Evolutionary conservation across 1,139 yeast species (phyloP), one percentile per base, ranked within the genome.

Genomic region (Geotrichum aggregatum): DNA sequence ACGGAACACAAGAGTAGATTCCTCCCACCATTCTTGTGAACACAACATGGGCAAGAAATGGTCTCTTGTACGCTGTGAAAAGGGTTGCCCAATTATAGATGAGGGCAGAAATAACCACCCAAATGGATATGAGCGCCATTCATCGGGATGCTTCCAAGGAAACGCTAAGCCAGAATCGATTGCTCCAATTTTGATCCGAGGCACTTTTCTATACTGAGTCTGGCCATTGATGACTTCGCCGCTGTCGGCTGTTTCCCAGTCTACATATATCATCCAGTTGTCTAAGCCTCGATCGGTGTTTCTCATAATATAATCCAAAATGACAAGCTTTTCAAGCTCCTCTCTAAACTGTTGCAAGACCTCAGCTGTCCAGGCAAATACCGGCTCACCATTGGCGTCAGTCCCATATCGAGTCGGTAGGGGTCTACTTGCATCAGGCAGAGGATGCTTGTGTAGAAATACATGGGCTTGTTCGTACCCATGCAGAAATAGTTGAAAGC

Each of bases 111-210:
- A 83, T 30, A 84, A 68, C 92, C 94, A 84, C 0, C 92, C 92
- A 68, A 78, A 84, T 0, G 92, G 92, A 59, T 83, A 84, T 1
- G 87, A 82, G 52, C 92, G 69, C 89, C 91, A 84, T 62, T 83
- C 89, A 64, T 84, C 87, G 0, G 92, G 92, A 58, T 83, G 87
- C 61, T 84, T 84, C 91, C 91, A 84, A 2, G 94, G 92, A 60
- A 83, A 84, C 0, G 91, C 77, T 30, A 84, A 71, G 0, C 91
- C 91, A 3, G 87, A 83, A 62, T 84, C 92, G 49, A 84, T 84
- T 0, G 92, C 92, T 2, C 88, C 89, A 19, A 84, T 73, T 50
- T 71, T 74, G 14, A 84, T 58, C 0, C 55, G 56, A 0, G 85
- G 84, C 26, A 50, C 47, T 26, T 51, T 43, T 22, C 22, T 39